These are phyloP conservation scores for Castanea crenata DNA, from an alignment of 306 rosid genomes.

Conservation along the genomic window DNA sequence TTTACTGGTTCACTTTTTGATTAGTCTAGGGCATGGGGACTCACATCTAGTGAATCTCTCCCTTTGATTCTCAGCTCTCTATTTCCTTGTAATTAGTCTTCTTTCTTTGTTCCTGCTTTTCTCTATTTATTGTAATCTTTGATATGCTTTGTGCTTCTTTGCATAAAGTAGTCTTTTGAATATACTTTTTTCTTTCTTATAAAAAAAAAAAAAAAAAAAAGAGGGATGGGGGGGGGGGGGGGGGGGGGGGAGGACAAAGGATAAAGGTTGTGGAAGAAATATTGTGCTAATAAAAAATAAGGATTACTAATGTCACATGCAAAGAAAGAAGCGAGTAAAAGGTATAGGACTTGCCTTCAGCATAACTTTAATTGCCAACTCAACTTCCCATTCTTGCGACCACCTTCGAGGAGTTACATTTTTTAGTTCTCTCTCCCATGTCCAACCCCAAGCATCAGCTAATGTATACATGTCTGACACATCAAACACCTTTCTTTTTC, in stretches of 20 bases:
- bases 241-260: not conserved
- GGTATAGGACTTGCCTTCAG: conserved; percentile 59
- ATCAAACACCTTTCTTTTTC: conserved; percentile 77
- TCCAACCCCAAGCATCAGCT: conserved; percentile 99
- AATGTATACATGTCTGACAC: conserved; percentile 92
- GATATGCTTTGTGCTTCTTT: no score
- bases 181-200: no score
- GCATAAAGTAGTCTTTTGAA: no score
- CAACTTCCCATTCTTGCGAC: conserved; percentile 98
- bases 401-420: conserved; percentile 71
- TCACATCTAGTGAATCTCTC: no score
- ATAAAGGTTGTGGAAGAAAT: not conserved
- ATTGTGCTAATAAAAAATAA: conserved; percentile 15
- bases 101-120: no score
- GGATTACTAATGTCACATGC: conserved; percentile 4
- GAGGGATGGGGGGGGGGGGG: fast-evolving
- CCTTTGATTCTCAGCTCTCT: no score
- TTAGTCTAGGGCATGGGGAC: no score
- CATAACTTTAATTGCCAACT: conserved; percentile 78
- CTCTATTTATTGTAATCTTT: no score
- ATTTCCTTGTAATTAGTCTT: no score
- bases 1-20: no score
- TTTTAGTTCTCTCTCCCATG: conserved; percentile 82
- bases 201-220: not conserved
- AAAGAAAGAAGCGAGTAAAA: not conserved